phyloP scores from a whole-genome alignment of 352 stramenopile species.

The Plasmopara halstedii region DNA sequence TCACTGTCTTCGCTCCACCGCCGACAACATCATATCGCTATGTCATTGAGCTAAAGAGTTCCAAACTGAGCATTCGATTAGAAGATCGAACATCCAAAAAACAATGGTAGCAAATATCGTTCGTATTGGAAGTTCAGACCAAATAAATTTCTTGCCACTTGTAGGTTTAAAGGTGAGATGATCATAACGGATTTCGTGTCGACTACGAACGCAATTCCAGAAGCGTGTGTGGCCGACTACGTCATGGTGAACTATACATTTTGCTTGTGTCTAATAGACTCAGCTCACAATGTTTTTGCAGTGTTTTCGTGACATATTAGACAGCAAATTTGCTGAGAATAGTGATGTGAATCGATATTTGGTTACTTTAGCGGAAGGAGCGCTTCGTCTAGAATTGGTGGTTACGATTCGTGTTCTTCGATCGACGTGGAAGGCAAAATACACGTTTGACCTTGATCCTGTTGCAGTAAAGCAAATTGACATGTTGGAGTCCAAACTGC shows the following conservation, averaged over 20 bases:
- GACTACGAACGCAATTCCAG: slow-evolving; percentile 6
- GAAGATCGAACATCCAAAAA: slow-evolving; percentile 12
- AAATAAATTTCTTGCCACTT: too few species aligned
- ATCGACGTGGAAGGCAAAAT: slow-evolving; percentile 1
- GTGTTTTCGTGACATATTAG: background rate
- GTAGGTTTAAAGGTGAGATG: slow-evolving; percentile 7
- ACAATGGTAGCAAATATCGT: too few species aligned
- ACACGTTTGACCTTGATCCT: slow-evolving; percentile 5
- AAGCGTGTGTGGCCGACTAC: slow-evolving; percentile 2
- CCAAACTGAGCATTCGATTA: slow-evolving; percentile 16
- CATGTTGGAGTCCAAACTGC: slow-evolving; percentile 11
- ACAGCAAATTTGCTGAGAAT: background rate
- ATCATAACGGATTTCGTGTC: slow-evolving; percentile 1
- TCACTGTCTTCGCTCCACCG: slow-evolving; percentile 1
- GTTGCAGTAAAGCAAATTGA: slow-evolving; percentile 10
- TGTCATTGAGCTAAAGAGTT: slow-evolving; percentile 4
- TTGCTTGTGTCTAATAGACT: too few species aligned
- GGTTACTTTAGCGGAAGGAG: background rate
- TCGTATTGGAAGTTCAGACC: too few species aligned
- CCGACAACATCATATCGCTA: slow-evolving; percentile 6
- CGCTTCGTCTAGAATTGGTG: background rate
- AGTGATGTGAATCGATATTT: background rate
- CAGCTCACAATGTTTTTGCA: background rate
- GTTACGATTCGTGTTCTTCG: background rate
- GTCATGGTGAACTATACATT: background rate